Evolutionary conservation across 139 green algal genomes (phyloP).

Genomic region (Zygnema cylindricum): DNA sequence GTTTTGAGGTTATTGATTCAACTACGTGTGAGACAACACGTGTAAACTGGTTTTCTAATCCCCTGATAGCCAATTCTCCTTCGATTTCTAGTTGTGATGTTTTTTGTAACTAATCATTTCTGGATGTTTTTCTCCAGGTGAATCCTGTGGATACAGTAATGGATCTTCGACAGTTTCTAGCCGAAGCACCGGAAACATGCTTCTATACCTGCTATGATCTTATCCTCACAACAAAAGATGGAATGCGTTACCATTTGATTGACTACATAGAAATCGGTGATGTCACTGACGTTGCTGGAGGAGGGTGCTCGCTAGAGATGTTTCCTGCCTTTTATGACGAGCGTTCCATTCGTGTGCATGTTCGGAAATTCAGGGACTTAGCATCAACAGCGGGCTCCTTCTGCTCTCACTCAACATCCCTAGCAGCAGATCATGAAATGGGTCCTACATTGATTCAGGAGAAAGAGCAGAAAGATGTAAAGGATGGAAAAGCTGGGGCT

Average conservation of each 20-base stretch:
- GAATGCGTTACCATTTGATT: constrained; percentile 50
- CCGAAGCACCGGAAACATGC: constrained; percentile 58
- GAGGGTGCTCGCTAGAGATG: constrained; percentile 54
- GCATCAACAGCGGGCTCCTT: constrained; percentile 26
- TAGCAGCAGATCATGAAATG: constrained; percentile 39
- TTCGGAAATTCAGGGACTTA: constrained; percentile 44
- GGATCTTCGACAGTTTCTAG: constrained; percentile 60
- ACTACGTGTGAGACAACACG: too few species aligned
- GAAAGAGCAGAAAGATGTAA: not conserved
- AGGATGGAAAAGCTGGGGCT: constrained; percentile 1
- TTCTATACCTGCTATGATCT: constrained; percentile 63
- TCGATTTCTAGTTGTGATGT: not conserved
- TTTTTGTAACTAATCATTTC: not conserved
- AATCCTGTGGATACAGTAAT: constrained; percentile 58
- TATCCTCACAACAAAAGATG: constrained; percentile 41
- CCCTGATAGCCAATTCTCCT: too few species aligned
- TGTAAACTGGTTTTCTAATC: too few species aligned
- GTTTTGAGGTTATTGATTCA: too few species aligned
- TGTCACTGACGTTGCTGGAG: constrained; percentile 48
- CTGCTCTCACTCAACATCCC: constrained; percentile 35
- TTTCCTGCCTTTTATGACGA: constrained; percentile 53
- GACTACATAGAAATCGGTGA: constrained; percentile 59
- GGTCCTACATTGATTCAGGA: not conserved
- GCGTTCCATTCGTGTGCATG: constrained; percentile 46
- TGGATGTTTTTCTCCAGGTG: constrained; percentile 20